A percentile compares a stretch with the other conserved stretches of the same genome.
These are phyloP conservation scores for Saccharomycopsis amapae DNA, from an alignment of 805 yeast species.

Conservation along the genomic window DNA sequence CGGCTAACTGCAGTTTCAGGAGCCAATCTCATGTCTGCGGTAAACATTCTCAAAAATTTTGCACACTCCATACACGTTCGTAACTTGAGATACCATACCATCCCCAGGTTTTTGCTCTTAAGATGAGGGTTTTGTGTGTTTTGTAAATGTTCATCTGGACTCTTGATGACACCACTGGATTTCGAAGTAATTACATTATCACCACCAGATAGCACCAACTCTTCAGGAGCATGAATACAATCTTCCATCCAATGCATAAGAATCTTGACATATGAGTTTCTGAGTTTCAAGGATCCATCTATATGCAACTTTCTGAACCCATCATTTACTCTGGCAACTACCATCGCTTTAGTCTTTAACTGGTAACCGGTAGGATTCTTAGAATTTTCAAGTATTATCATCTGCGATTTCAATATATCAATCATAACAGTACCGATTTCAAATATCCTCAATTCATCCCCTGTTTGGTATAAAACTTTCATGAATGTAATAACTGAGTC, in stretches of 20 bases:
- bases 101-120: too few species aligned
- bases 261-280: constrained; percentile 2
- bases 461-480: not conserved
- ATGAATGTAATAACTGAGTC: constrained; percentile 4
- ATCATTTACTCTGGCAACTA: not conserved
- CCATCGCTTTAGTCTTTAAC: not conserved
- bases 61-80: constrained; percentile 6
- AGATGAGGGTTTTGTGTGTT: too few species aligned
- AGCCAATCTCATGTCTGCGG: constrained; percentile 3
- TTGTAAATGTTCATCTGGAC: too few species aligned
- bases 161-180: not conserved
- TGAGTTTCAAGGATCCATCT: not conserved
- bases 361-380: not conserved
- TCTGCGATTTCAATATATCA: not conserved
- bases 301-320: not conserved
- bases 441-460: constrained; percentile 2
- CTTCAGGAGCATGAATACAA: not conserved
- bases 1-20: not conserved
- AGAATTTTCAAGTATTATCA: not conserved
- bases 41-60: not conserved
- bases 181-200: not conserved
- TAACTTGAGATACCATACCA: not conserved
- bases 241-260: constrained; percentile 11
- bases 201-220: not conserved
- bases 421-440: not conserved